Conservation (phyloP, 768 basidiomycete species). For the Mycena maculata region DNA sequence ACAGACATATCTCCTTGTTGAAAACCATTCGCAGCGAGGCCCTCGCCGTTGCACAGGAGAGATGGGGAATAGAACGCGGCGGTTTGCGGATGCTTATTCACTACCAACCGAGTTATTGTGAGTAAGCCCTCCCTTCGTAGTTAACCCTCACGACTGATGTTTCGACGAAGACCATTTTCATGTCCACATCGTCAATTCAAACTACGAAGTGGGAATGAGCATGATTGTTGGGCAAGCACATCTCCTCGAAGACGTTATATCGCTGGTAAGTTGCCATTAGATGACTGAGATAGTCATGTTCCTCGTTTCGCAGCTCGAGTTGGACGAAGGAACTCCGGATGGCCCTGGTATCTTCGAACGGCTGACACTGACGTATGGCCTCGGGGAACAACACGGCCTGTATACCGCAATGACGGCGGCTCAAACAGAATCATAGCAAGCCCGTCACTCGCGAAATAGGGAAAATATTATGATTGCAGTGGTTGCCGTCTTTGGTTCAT, state of each 20-base stretch:
- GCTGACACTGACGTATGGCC: conserved; percentile 83
- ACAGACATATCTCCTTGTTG: conserved; percentile 73
- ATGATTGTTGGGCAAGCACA: conserved; percentile 93
- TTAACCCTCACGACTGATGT: neutral
- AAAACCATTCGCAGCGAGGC: conserved; percentile 71
- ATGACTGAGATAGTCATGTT: conserved; percentile 6
- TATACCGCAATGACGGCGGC: conserved; percentile 59
- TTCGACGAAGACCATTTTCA: conserved; percentile 86
- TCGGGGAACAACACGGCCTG: conserved; percentile 86
- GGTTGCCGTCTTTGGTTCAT: neutral
- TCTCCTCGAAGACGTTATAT: conserved; percentile 91
- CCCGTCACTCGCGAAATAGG: conserved; percentile 2
- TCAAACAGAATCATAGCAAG: conserved; percentile 37
- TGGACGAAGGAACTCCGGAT: conserved; percentile 61
- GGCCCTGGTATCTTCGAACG: conserved; percentile 69
- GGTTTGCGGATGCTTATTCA: conserved; percentile 87
- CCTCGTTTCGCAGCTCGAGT: conserved; percentile 53
- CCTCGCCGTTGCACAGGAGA: conserved; percentile 60
- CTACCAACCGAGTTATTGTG: conserved; percentile 97
- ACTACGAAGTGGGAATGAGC: conserved; percentile 71
- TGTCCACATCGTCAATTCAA: conserved; percentile 89
- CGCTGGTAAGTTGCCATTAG: conserved; percentile 63
- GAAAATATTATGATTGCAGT: neutral
- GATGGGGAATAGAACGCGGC: conserved; percentile 74
- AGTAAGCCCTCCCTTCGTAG: conserved; percentile 39